These are phyloP conservation scores for Penicillium roqueforti DNA, from an alignment of 495 filamentous ascomycete genomes.

Conservation along the genomic window DNA sequence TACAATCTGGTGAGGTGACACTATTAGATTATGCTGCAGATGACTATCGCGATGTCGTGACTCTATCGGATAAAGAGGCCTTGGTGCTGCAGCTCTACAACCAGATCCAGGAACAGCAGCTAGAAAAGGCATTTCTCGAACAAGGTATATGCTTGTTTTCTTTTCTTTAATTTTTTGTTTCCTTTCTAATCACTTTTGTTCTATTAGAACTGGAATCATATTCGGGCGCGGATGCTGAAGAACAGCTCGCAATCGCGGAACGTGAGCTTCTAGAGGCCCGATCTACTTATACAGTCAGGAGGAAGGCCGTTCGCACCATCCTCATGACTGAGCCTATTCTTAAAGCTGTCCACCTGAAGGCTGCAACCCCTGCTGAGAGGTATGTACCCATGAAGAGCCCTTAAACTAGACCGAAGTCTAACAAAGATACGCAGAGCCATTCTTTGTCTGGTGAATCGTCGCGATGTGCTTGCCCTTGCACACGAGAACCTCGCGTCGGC, in stretches of 20 bases:
- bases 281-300: constrained; percentile 61
- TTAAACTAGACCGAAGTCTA: constrained; percentile 1
- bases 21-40: constrained; percentile 41
- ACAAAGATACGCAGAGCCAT: constrained; percentile 50
- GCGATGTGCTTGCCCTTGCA: constrained; percentile 59
- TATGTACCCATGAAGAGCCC: constrained; percentile 27
- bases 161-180: constrained; percentile 2
- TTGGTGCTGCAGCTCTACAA: constrained; percentile 64
- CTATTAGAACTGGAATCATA: constrained; percentile 27
- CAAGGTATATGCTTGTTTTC: constrained; percentile 35
- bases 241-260: constrained; percentile 52
- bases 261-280: constrained; percentile 64
- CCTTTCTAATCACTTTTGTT: constrained; percentile 6
- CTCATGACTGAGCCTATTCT: constrained; percentile 68
- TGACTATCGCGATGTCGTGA: constrained; percentile 45
- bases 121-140: constrained; percentile 64
- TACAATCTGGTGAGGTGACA: constrained; percentile 34
- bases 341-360: constrained; percentile 69
- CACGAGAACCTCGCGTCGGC: constrained; percentile 53
- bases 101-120: constrained; percentile 61
- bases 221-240: constrained; percentile 46
- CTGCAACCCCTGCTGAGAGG: constrained; percentile 64
- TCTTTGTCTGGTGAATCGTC: constrained; percentile 58
- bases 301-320: constrained; percentile 61
- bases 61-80: constrained; percentile 57